These are phyloP conservation scores for Marasmius oreades DNA, from an alignment of 1,284 basidiomycete species.

Conservation along the genomic window DNA sequence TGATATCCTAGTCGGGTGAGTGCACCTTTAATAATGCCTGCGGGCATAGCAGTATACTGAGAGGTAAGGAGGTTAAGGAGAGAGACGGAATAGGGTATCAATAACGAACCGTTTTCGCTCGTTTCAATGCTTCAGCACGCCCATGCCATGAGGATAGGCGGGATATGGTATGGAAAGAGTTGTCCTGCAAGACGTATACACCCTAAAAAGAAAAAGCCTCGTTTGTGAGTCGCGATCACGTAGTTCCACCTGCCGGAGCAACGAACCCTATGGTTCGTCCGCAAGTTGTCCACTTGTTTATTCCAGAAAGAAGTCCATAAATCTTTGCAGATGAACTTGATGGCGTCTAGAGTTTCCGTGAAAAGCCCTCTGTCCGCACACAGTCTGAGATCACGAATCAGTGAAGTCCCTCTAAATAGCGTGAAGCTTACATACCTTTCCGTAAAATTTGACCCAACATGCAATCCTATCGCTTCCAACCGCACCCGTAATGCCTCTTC, in stretches of 20 bases:
- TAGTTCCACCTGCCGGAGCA: background rate
- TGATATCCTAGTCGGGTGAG: conserved; percentile 75
- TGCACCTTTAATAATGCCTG: conserved; percentile 82
- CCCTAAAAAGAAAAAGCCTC: conserved; percentile 53
- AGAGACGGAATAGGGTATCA: background rate
- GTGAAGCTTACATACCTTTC: conserved; percentile 60
- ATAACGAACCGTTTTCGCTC: conserved; percentile 63
- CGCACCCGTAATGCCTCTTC: conserved; percentile 69
- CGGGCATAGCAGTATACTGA: conserved; percentile 77
- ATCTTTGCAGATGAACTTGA: conserved; percentile 97
- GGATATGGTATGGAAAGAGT: conserved; percentile 81
- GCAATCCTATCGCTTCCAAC: conserved; percentile 80
- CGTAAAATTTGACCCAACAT: conserved; percentile 83
- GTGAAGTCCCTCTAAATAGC: background rate
- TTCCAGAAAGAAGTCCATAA: conserved; percentile 87
- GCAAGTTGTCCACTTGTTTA: conserved; percentile 92
- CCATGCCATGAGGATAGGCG: conserved; percentile 79
- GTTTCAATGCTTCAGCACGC: conserved; percentile 67
- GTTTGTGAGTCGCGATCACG: background rate
- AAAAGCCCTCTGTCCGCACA: conserved; percentile 75
- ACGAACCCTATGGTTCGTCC: conserved; percentile 87
- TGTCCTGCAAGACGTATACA: conserved; percentile 91
- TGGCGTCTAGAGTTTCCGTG: conserved; percentile 80
- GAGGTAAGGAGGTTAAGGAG: conserved; percentile 4
- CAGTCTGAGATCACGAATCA: conserved; percentile 45